Percentiles rank a stretch among this genome's conserved stretches.
phyloP scores from a whole-genome alignment of 78 protist species.

The Anaeramoeba flamelloides region DNA sequence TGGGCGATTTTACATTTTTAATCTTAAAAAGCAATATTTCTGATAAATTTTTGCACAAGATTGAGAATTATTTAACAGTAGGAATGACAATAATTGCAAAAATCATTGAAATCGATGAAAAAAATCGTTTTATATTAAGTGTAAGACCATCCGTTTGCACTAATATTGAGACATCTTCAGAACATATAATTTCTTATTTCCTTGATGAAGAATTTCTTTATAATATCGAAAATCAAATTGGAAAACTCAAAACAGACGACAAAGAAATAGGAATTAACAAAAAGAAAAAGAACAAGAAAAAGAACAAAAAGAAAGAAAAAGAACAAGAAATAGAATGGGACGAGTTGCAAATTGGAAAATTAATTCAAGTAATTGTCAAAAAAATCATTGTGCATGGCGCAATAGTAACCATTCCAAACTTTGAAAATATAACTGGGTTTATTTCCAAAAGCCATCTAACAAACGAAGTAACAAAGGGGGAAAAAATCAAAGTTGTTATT shows the following conservation, averaged over 20 bases:
- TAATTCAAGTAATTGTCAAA: not conserved
- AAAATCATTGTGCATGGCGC: not conserved
- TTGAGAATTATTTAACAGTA: not conserved
- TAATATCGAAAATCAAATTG: not conserved
- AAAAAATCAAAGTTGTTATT: not conserved
- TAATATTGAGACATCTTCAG: no score
- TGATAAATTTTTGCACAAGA: not conserved
- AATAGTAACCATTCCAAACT: not conserved
- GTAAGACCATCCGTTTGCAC: not conserved
- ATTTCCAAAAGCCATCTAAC: not conserved
- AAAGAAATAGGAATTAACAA: not conserved
- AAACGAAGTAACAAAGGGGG: not conserved
- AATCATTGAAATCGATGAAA: not conserved
- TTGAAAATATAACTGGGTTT: not conserved
- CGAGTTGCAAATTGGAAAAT: not conserved
- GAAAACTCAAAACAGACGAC: not conserved
- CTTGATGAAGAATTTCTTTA: no score
- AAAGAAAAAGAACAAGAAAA: not conserved
- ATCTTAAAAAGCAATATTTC: not conserved
- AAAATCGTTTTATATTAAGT: not conserved
- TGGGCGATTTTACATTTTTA: not conserved
- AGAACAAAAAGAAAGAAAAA: no score
- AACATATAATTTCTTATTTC: no score
- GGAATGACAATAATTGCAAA: not conserved
- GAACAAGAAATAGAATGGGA: no score